Percentiles rank a stretch among this genome's conserved stretches.
These are phyloP conservation scores for Karstenula rhodostoma DNA, from an alignment of 2,329 filamentous ascomycete species.

Conservation along the genomic window DNA sequence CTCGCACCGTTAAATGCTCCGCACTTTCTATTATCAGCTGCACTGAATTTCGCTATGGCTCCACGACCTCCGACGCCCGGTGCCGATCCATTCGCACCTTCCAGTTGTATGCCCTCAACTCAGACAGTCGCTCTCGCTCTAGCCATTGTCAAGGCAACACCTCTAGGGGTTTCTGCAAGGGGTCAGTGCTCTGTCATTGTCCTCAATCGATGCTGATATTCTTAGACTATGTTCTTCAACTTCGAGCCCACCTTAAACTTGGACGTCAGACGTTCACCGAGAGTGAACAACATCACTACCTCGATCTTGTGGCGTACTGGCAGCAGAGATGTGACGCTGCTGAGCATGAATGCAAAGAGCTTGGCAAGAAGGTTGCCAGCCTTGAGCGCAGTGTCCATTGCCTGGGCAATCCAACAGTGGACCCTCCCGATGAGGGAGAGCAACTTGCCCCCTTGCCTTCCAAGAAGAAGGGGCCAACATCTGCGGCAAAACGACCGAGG, in stretches of 20 bases:
- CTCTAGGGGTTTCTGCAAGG: slow-evolving; percentile 40
- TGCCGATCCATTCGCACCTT: not conserved
- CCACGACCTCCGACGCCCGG: not conserved
- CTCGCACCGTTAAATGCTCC: not conserved
- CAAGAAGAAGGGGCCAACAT: slow-evolving; percentile 32
- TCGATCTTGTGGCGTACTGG: slow-evolving; percentile 54
- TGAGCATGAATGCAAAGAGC: slow-evolving; percentile 32
- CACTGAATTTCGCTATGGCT: slow-evolving; percentile 13
- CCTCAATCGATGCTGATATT: slow-evolving; percentile 12
- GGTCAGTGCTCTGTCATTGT: slow-evolving; percentile 28
- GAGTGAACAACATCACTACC: slow-evolving; percentile 38
- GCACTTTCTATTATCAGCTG: not conserved
- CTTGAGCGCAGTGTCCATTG: slow-evolving; percentile 40
- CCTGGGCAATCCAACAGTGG: slow-evolving; percentile 14
- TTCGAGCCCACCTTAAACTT: slow-evolving; percentile 47
- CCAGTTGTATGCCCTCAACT: slow-evolving; percentile 24
- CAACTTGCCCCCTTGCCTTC: slow-evolving; percentile 10
- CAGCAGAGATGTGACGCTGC: slow-evolving; percentile 32
- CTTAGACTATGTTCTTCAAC: slow-evolving; percentile 42
- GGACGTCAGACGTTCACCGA: slow-evolving; percentile 28
- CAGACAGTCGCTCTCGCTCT: slow-evolving; percentile 46
- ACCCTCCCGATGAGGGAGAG: not conserved
- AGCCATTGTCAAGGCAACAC: slow-evolving; percentile 51
- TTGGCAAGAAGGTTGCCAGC: slow-evolving; percentile 33
- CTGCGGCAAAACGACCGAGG: slow-evolving; percentile 19